These are phyloP conservation scores for Sclerotinia nivalis DNA, from an alignment of 2,329 filamentous ascomycete genomes.

Conservation along the genomic window DNA sequence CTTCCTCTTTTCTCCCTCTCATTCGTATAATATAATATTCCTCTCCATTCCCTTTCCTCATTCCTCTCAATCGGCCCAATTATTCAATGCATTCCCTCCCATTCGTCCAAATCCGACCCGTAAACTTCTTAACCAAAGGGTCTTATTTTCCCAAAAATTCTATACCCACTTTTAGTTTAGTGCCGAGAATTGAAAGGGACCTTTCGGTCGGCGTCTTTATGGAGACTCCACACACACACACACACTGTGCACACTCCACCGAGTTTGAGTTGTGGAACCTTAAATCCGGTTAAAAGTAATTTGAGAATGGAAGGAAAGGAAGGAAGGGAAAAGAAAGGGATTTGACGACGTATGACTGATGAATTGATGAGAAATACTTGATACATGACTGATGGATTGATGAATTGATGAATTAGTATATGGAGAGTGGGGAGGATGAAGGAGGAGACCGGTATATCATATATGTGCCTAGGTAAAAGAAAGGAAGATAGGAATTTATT, in stretches of 20 bases:
- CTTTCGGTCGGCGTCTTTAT: conserved; percentile 12
- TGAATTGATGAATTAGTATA: not conserved
- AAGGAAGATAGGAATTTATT: not conserved
- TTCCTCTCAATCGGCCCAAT: not conserved
- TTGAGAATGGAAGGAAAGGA: too few relatives aligned
- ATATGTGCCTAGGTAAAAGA: not conserved
- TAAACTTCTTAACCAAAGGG: not conserved
- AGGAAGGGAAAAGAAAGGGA: too few relatives aligned
- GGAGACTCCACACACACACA: conserved; percentile 11
- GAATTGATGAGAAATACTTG: not conserved
- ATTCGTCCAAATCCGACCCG: not conserved
- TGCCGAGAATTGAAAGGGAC: not conserved
- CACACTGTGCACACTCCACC: not conserved
- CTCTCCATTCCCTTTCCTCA: too few relatives aligned
- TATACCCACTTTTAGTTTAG: conserved; percentile 4
- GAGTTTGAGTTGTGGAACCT: not conserved
- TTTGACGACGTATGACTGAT: too few relatives aligned
- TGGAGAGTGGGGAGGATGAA: not conserved
- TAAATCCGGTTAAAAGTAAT: too few relatives aligned
- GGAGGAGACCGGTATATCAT: not conserved
- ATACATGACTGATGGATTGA: not conserved
- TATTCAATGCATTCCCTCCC: not conserved
- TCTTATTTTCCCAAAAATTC: not conserved
- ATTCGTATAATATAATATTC: not conserved
- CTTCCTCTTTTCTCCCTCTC: too few relatives aligned